Base-by-base conservation (phyloP, 164 flowering plant species). In the Liriodendron chinense region DNA sequence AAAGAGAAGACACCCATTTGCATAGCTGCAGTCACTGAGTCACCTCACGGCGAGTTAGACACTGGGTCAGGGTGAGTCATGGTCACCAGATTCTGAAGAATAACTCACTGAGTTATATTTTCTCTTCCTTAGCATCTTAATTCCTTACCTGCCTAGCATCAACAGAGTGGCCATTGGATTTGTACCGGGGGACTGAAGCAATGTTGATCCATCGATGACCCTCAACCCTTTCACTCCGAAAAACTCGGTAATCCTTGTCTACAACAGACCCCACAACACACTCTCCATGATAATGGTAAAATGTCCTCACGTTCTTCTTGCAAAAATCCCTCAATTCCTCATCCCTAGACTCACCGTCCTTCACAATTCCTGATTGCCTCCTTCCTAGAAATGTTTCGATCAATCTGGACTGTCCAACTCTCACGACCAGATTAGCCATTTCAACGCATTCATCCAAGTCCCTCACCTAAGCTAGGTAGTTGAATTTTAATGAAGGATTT, bases 251-350 rank as follows among this genome's bases (percentile, higher is more conserved):
- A 69, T 84, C 82, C 9, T 72, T 10, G 71, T 84, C 87, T 3
- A 85, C 83, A 16, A 87, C 89, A 1, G 78, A 72, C 56, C 86
- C 85, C n/a, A 84, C 82, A 0, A 20, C 7, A 48, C 87, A 84
- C 2, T 89, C 90, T 3, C 86, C 90, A 75, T 83, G 86, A 26
- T 73, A 84, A 65, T 87, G 89, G 49, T 74, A 84, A 67, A 59
- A 74, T 0, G 86, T 82, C n/a, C 77, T 77, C 56, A 86, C 83
- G 43, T 81, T 84, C 48, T 57, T 70, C 76, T 57, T 70, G 82
- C n/a, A n/a, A n/a, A n/a, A n/a, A n/a, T n/a, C n/a, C n/a, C n/a
- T n/a, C n/a, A n/a, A n/a, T n/a, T n/a, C n/a, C n/a, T n/a, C n/a
- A n/a, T n/a, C n/a, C n/a, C n/a, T n/a, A n/a, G n/a, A n/a, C n/a